Conservation (phyloP, 2,329 filamentous ascomycete species). For the Podosphaera xanthii region DNA sequence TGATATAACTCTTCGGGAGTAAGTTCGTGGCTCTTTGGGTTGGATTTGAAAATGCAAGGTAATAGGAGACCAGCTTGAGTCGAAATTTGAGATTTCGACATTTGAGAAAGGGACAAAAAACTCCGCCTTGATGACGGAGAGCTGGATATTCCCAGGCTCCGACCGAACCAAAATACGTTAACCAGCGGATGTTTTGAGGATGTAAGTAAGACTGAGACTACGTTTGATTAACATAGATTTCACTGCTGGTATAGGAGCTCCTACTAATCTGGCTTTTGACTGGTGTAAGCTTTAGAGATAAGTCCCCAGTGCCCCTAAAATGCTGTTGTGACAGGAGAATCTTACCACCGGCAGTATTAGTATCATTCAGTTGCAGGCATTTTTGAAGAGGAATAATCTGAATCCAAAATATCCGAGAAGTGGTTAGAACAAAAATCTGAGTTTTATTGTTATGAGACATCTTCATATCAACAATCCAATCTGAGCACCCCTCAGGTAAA, state of each 20-base stretch:
- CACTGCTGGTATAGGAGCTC: not conserved
- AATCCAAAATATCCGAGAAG: constrained; percentile 14
- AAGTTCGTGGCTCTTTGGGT: not conserved
- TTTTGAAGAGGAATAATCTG: constrained; percentile 9
- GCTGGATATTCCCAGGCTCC: not conserved
- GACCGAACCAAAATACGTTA: constrained; percentile 12
- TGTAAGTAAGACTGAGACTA: constrained; percentile 11
- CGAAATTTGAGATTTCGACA: not conserved
- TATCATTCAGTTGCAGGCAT: constrained; percentile 1
- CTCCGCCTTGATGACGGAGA: constrained; percentile 6
- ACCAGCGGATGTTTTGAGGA: constrained; percentile 10
- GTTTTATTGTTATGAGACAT: constrained; percentile 23
- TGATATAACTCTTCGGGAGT: constrained; percentile 13
- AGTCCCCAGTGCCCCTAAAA: constrained; percentile 19
- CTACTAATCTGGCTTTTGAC: constrained; percentile 9
- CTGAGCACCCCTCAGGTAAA: constrained; percentile 4
- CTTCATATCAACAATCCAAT: constrained; percentile 35
- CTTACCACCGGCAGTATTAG: constrained; percentile 4
- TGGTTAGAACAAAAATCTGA: constrained; percentile 34
- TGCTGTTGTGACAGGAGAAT: constrained; percentile 24
- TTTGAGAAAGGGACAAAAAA: constrained; percentile 6
- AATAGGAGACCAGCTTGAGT: constrained; percentile 4
- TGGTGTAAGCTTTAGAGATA: constrained; percentile 20
- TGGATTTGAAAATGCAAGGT: constrained; percentile 4
- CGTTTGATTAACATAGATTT: constrained; percentile 4